Base-by-base conservation (phyloP, 148 eudicot genomes). In the Silene uniflora region DNA sequence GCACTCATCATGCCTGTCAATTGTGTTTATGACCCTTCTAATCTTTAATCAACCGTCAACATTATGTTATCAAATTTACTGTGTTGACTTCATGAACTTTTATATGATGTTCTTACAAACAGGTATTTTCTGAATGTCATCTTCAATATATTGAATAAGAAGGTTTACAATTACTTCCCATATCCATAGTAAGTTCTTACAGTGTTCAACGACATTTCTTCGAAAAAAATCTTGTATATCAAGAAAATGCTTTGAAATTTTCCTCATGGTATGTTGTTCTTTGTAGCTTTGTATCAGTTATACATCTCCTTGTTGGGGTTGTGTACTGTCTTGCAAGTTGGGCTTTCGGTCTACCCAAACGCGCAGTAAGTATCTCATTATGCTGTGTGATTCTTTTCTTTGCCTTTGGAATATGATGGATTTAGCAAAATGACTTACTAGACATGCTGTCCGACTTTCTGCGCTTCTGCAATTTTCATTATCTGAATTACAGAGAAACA, bases 131-230 rank as follows among this genome's bases (percentile, higher is more conserved):
- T 95, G 84, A 91, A 95, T 69, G 97, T 95, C 80, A 92, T 95
- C 63, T 95, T 92, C 92, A 95, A 95, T 91, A 95, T 95, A 13
- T 90, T 95, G 68, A 92, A 95, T 88, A 95, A 95, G 94, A 92
- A 95, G 90, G 89, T 95, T 84, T 92, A 92, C 87, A 95, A 95
- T 76, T 95, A 95, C 86, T 95, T 95, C 81, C 98, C 98, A 19
- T 92, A 95, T 79, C 98, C 97, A 18, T 95, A 90, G 98, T 95
- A 90, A 79, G 96, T 79, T 12, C 14, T 49, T 6, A 67, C 11
- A 7, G 22, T 7, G 0, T 35, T 67, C 49, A 64, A 64, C 12
- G 19, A 3, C 39, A 27, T 64, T 27, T 25, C 67, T 27, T 64
- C 44, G 29, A 27, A 9, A 5, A 14, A 9, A 61, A 22, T 14